Evolutionary conservation across 2,329 filamentous ascomycete genomes (phyloP).

Genomic region (Albifimbria verrucaria): DNA sequence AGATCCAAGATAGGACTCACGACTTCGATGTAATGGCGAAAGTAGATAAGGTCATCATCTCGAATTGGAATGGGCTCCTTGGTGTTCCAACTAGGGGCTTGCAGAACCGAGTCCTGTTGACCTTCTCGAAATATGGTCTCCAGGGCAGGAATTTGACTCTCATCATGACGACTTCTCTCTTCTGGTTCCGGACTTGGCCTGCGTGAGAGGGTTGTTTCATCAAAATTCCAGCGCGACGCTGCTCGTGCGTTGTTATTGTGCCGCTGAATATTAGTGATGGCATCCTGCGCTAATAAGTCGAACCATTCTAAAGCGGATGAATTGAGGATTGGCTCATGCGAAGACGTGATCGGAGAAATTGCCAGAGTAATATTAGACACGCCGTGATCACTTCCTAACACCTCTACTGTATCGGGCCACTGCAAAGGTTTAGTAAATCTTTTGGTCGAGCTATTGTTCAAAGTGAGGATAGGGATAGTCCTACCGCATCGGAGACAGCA

Average conservation of each 20-base stretch:
- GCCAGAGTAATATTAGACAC: neutral
- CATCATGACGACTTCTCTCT: neutral
- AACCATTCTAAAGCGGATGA: conserved; percentile 1
- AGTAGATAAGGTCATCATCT: conserved; percentile 4
- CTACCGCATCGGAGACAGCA: neutral
- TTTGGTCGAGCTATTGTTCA: no score
- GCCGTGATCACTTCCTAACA: neutral
- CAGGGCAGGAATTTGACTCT: neutral
- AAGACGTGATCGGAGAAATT: neutral
- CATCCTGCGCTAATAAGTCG: neutral
- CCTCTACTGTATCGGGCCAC: neutral
- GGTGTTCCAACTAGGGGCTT: neutral
- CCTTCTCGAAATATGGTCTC: no score
- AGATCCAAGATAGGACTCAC: conserved; percentile 12
- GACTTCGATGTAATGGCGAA: conserved; percentile 11
- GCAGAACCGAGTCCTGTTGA: neutral
- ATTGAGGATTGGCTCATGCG: conserved; percentile 1
- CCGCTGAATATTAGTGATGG: conserved; percentile 1
- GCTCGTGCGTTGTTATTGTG: neutral
- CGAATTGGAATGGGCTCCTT: neutral
- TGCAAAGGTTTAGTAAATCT: neutral
- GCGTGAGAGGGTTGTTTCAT: neutral
- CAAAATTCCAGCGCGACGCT: neutral
- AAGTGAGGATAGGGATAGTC: no score
- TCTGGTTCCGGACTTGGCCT: neutral